Percentiles rank a stretch among this genome's conserved stretches.
Evolutionary conservation across 2,329 filamentous ascomycete species (phyloP).

Genomic region (Cladosporium sp.): DNA sequence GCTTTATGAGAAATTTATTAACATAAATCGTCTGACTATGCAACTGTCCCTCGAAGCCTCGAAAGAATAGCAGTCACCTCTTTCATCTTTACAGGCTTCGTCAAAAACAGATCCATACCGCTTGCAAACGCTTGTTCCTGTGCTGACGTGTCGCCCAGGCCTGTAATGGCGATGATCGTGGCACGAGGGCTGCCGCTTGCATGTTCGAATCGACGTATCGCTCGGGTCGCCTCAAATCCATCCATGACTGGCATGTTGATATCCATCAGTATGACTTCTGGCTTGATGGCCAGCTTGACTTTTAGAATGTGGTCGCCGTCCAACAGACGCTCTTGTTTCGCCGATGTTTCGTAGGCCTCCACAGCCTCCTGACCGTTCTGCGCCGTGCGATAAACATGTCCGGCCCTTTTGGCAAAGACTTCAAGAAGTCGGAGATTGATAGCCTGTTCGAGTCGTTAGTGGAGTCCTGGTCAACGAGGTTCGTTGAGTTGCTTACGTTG

Average conservation of each 20-base stretch:
- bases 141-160: constrained; percentile 23
- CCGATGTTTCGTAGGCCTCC: constrained; percentile 39
- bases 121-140: constrained; percentile 30
- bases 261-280: constrained; percentile 52
- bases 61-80: constrained; percentile 33
- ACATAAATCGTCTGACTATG: no score
- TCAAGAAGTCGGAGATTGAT: constrained; percentile 37
- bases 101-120: constrained; percentile 35
- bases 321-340: background rate
- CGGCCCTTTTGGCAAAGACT: constrained; percentile 36
- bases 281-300: background rate
- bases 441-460: constrained; percentile 19
- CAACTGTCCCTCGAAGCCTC: background rate
- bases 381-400: constrained; percentile 46
- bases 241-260: constrained; percentile 37
- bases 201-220: constrained; percentile 35
- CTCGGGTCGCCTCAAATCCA: constrained; percentile 37
- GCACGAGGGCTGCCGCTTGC: constrained; percentile 23
- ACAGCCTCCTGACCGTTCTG: constrained; percentile 53
- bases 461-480: background rate
- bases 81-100: constrained; percentile 39
- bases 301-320: background rate
- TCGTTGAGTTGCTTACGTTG: constrained; percentile 27
- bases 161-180: constrained; percentile 29
- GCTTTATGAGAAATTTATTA: no score